A percentile compares a stretch with the other conserved stretches of the same genome.
Conservation (phyloP, 2,329 filamentous ascomycete genomes). For the Ophiostoma novo-ulmi region DNA sequence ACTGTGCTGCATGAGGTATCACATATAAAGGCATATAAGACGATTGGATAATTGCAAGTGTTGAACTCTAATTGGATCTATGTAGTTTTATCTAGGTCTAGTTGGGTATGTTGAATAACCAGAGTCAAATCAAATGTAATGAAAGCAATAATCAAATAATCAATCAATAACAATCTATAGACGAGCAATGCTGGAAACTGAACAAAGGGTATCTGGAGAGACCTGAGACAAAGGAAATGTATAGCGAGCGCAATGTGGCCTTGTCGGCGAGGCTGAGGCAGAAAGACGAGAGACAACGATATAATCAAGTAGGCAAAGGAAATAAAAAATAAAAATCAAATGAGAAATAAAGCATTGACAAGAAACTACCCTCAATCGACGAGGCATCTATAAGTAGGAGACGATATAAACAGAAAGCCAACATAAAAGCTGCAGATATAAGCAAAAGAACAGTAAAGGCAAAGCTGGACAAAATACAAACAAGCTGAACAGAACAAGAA, state of each 20-base stretch:
- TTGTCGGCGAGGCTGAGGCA: not conserved
- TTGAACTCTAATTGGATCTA: not conserved
- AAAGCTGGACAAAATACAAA: not conserved
- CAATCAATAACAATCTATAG: not conserved
- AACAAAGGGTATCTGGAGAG: constrained; percentile 1
- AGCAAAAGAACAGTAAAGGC: not conserved
- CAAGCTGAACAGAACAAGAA: not conserved
- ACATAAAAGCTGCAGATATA: not conserved
- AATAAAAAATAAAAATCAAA: not conserved
- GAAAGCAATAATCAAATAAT: not conserved
- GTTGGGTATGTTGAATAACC: not conserved
- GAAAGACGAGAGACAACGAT: not conserved
- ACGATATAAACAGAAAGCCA: not conserved
- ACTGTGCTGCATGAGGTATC: not conserved
- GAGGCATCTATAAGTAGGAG: not conserved
- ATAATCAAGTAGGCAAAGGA: not conserved
- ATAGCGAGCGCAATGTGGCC: not conserved
- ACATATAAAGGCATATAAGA: not conserved
- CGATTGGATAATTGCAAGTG: not conserved
- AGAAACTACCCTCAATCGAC: constrained; percentile 4
- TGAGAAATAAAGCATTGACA: not conserved
- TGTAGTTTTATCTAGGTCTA: not conserved
- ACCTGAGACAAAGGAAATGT: constrained; percentile 8
- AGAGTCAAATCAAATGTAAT: not conserved
- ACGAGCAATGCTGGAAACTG: not conserved